These are phyloP conservation scores for Polygonum maritimum DNA, from an alignment of 148 eudicot genomes.

Conservation along the genomic window DNA sequence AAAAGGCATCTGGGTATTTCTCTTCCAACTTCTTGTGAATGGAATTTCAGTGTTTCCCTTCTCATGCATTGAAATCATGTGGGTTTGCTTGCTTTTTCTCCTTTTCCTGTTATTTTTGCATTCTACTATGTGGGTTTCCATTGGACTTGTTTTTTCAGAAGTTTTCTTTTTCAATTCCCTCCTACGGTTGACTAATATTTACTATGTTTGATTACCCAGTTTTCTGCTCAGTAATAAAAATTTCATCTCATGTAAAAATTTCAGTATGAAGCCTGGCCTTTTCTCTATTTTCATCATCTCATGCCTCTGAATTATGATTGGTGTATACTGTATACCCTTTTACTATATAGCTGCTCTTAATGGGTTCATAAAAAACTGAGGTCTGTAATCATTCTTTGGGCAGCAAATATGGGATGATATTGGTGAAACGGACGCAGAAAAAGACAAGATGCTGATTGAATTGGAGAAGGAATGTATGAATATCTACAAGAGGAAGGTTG, in stretches of 20 bases:
- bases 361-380: not conserved
- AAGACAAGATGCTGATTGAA: constrained; percentile 53
- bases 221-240: not conserved
- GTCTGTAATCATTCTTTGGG: constrained; percentile 7
- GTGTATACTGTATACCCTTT: not conserved
- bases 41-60: not conserved
- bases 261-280: not conserved
- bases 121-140: not conserved
- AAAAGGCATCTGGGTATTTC: constrained; percentile 5
- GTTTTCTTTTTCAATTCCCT: not conserved
- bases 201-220: not conserved
- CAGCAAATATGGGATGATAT: constrained; percentile 71
- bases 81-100: not conserved
- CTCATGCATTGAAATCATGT: not conserved
- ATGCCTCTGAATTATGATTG: not conserved
- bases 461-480: constrained; percentile 55
- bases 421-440: constrained; percentile 54
- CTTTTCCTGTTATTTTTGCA: not conserved
- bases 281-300: not conserved
- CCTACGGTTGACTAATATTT: not conserved
- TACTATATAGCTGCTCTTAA: not conserved
- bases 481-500: constrained; percentile 54
- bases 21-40: not conserved
- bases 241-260: not conserved
- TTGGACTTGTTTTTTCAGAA: not conserved